A percentile compares a stretch with the other conserved stretches of the same genome.
These are phyloP conservation scores for Pharnaceum exiguum DNA, from an alignment of 148 eudicot species.

Conservation along the genomic window DNA sequence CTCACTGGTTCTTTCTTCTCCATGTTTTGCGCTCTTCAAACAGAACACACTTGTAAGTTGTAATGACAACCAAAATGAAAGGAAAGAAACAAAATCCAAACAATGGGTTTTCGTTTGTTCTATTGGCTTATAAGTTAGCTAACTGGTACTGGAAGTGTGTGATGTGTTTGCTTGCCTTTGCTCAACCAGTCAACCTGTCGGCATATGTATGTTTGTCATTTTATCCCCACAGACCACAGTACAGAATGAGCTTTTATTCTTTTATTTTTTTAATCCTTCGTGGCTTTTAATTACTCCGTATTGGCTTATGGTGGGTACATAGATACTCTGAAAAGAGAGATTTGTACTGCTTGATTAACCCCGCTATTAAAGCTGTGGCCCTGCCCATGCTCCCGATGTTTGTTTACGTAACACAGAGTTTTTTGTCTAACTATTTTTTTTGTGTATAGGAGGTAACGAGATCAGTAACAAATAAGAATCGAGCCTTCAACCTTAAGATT, in stretches of 20 bases:
- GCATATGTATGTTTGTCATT: too few species aligned
- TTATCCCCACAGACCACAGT: too few species aligned
- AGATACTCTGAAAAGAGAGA: background rate
- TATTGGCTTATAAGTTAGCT: too few species aligned
- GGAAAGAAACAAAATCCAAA: background rate
- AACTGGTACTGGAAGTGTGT: too few species aligned
- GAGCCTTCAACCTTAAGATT: too few species aligned
- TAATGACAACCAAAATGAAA: background rate
- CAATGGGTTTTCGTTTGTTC: background rate
- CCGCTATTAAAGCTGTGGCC: constrained; percentile 12
- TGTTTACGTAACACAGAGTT: background rate
- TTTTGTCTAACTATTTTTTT: too few species aligned
- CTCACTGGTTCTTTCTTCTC: constrained; percentile 29
- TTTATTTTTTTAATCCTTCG: background rate
- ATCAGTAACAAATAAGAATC: background rate
- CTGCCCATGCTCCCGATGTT: background rate
- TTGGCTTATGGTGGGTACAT: background rate
- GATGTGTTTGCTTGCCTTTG: too few species aligned
- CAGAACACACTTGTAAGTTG: background rate
- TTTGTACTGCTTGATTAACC: background rate
- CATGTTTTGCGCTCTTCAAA: constrained; percentile 5
- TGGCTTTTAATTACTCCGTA: background rate
- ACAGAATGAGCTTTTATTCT: background rate
- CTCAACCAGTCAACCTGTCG: too few species aligned
- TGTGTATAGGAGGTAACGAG: too few species aligned